phyloP scores from a whole-genome alignment of 2,329 filamentous ascomycete genomes.

The Decorospora gaudefroyi region DNA sequence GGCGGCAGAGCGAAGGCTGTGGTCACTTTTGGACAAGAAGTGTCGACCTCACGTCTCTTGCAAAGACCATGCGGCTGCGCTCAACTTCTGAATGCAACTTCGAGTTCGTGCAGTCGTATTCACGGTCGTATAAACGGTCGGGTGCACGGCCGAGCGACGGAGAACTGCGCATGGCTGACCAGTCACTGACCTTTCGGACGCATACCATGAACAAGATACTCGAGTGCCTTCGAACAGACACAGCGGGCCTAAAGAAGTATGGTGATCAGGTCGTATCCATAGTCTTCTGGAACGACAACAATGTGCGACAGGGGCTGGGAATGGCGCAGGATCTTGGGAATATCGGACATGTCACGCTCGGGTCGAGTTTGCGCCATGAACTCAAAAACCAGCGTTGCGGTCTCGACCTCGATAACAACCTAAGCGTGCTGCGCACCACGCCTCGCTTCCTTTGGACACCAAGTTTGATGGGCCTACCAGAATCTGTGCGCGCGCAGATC shows the following conservation, averaged over 20 bases:
- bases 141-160: neutral
- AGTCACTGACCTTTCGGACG: neutral
- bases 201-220: neutral
- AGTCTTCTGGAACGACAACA: too few species aligned
- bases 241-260: neutral
- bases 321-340: too few species aligned
- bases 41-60: neutral
- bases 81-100: neutral
- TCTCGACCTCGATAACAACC: neutral
- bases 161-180: too few species aligned
- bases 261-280: neutral
- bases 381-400: neutral
- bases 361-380: neutral
- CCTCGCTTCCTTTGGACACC: neutral
- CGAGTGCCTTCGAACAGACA: neutral
- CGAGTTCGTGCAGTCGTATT: neutral
- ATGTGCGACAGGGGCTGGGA: too few species aligned
- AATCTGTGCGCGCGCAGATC: neutral
- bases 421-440: neutral
- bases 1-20: too few species aligned
- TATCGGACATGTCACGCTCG: neutral
- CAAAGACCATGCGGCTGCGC: neutral
- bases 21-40: neutral
- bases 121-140: neutral
- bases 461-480: neutral